These are phyloP conservation scores for Bertia moriformis DNA, from an alignment of 2,329 filamentous ascomycete species.

Conservation along the genomic window DNA sequence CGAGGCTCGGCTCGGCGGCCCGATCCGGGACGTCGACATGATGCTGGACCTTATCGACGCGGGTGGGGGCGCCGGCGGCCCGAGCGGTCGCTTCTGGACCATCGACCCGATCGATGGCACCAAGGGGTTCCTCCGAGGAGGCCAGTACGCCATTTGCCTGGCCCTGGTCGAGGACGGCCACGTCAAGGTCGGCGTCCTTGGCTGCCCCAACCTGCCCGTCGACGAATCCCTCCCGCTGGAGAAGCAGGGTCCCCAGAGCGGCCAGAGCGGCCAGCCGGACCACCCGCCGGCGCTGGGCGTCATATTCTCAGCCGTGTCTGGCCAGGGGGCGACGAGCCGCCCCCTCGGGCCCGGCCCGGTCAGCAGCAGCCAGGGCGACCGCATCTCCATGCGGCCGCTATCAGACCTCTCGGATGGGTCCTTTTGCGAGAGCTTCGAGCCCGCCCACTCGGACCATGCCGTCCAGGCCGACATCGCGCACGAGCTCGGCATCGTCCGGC, in stretches of 20 bases:
- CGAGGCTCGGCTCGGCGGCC: slow-evolving; percentile 16
- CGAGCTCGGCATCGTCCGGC: slow-evolving; percentile 24
- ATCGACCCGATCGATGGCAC: slow-evolving; percentile 54
- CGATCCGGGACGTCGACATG: slow-evolving; percentile 30
- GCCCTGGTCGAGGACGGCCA: slow-evolving; percentile 39
- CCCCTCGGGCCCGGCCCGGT: slow-evolving; percentile 16
- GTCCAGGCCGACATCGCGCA: slow-evolving; percentile 19
- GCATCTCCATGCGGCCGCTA: no score
- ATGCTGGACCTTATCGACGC: slow-evolving; percentile 48
- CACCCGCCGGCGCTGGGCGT: slow-evolving; percentile 24
- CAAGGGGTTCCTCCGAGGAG: slow-evolving; percentile 40
- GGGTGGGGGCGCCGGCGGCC: slow-evolving; percentile 26
- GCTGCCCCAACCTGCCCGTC: slow-evolving; percentile 59
- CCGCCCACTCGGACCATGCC: slow-evolving; percentile 57
- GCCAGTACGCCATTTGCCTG: slow-evolving; percentile 49
- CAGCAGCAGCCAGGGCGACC: slow-evolving; percentile 7
- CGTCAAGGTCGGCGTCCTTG: slow-evolving; percentile 42
- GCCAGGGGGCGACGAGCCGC: slow-evolving; percentile 9
- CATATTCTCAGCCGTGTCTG: neutral
- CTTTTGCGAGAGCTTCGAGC: slow-evolving; percentile 94
- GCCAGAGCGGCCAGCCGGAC: slow-evolving; percentile 19
- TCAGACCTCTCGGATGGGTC: slow-evolving; percentile 66
- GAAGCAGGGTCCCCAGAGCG: slow-evolving; percentile 19
- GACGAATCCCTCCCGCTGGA: slow-evolving; percentile 61
- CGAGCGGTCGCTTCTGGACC: slow-evolving; percentile 35